Evolutionary conservation across 176 grass and related monocot species (phyloP).

Genomic region (Hordeum marinum): DNA sequence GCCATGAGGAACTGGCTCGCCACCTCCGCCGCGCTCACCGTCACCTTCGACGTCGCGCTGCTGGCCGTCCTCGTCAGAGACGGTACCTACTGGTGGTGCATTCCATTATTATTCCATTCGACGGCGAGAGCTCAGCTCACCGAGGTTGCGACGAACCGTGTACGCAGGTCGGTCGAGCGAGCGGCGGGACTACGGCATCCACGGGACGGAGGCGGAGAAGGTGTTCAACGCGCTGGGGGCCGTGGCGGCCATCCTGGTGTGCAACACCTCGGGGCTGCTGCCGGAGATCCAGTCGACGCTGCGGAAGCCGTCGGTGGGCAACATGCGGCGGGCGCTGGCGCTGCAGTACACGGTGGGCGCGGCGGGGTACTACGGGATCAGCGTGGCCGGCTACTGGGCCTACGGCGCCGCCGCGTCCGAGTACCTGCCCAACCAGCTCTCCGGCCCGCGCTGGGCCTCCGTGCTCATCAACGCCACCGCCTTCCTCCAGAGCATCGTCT

Average conservation of each 20-base stretch:
- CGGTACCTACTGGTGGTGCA: too few relatives aligned
- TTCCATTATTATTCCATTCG: too few relatives aligned
- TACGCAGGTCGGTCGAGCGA: slow-evolving; percentile 39
- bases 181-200: slow-evolving; percentile 45
- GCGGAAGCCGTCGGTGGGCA: slow-evolving; percentile 44
- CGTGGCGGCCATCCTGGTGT: slow-evolving; percentile 70
- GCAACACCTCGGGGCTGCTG: slow-evolving; percentile 85
- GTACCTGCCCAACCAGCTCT: slow-evolving; percentile 68
- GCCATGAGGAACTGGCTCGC: slow-evolving; percentile 83
- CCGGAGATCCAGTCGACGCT: slow-evolving; percentile 94
- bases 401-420: slow-evolving; percentile 72
- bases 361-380: slow-evolving; percentile 59
- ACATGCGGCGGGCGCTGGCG: slow-evolving; percentile 63
- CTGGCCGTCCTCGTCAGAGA: slow-evolving; percentile 56
- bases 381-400: slow-evolving; percentile 85
- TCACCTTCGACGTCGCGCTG: slow-evolving; percentile 46
- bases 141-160: background rate
- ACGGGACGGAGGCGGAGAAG: slow-evolving; percentile 43
- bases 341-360: slow-evolving; percentile 68
- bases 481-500: slow-evolving; percentile 77
- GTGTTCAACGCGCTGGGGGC: slow-evolving; percentile 72
- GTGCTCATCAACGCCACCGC: slow-evolving; percentile 75
- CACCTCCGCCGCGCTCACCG: slow-evolving; percentile 60
- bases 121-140: background rate
- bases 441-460: slow-evolving; percentile 57